Evolutionary conservation across 2,329 filamentous ascomycete genomes (phyloP).

Genomic region (Rasamsonia emersonii): DNA sequence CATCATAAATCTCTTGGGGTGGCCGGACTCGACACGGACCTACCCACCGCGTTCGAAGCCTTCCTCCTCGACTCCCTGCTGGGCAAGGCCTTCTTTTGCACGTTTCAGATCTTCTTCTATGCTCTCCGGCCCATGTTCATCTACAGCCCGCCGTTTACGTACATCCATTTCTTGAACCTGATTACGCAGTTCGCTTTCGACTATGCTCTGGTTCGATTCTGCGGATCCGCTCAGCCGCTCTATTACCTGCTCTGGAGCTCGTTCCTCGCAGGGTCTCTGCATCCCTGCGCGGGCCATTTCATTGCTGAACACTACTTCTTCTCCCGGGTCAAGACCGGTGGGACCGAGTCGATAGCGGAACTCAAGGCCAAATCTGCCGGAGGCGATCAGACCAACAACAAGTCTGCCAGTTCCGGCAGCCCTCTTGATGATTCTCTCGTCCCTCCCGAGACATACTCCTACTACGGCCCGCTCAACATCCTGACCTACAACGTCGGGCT

Average conservation of each 20-base stretch:
- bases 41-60: conserved; percentile 85
- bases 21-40: conserved; percentile 89
- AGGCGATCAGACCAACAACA: conserved; percentile 24
- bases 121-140: conserved; percentile 91
- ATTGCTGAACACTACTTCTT: conserved; percentile 94
- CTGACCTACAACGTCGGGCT: conserved; percentile 95
- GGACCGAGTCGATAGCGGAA: conserved; percentile 46
- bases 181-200: conserved; percentile 70
- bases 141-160: conserved; percentile 79
- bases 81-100: conserved; percentile 97
- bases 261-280: conserved; percentile 86
- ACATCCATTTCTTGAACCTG: conserved; percentile 77
- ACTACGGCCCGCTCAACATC: conserved; percentile 88
- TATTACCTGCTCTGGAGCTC: conserved; percentile 81
- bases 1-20: conserved; percentile 98
- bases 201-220: conserved; percentile 52
- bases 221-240: conserved; percentile 50
- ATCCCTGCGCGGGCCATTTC: conserved; percentile 94
- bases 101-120: conserved; percentile 99
- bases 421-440: conserved; percentile 44
- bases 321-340: conserved; percentile 26
- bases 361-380: conserved; percentile 22
- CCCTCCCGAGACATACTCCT: conserved; percentile 90
- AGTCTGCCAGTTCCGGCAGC: background rate
- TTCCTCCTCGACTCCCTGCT: conserved; percentile 85